Conservation (phyloP, 1,139 yeast species). For the Casaregolazyma lundiana region DNA sequence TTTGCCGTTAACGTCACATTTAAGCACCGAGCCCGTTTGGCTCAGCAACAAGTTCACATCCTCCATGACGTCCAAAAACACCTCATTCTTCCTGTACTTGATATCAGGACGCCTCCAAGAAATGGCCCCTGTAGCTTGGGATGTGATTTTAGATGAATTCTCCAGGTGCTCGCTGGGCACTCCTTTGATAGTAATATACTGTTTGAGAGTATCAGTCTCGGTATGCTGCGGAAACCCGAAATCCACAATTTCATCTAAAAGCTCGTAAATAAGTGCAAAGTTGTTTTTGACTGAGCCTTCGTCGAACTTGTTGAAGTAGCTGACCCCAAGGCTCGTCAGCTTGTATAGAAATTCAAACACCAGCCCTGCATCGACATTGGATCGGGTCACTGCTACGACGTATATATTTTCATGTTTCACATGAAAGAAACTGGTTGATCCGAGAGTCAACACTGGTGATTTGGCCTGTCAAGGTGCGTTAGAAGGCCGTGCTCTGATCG, state of each 20-base stretch:
- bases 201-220: constrained; percentile 48
- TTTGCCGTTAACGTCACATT: constrained; percentile 74
- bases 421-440: constrained; percentile 87
- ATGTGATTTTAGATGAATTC: constrained; percentile 34
- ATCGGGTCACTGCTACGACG: constrained; percentile 81
- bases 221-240: constrained; percentile 79
- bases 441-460: constrained; percentile 84
- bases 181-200: constrained; percentile 36
- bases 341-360: constrained; percentile 75
- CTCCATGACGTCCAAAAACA: constrained; percentile 72
- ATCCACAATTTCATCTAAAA: constrained; percentile 71
- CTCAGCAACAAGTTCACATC: constrained; percentile 62
- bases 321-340: constrained; percentile 42
- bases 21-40: constrained; percentile 48
- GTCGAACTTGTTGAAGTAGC: constrained; percentile 39
- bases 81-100: constrained; percentile 78
- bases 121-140: constrained; percentile 40
- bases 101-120: constrained; percentile 74
- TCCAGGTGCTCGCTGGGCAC: constrained; percentile 19
- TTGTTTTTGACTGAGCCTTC: constrained; percentile 52
- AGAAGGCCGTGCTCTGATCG: neutral
- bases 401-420: constrained; percentile 67
- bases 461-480: constrained; percentile 37
- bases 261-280: constrained; percentile 65
- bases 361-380: constrained; percentile 79